Evolutionary conservation across 2,329 filamentous ascomycete species (phyloP), one percentile per base, ranked within the genome.

Genomic region (Ophiostoma sp.): DNA sequence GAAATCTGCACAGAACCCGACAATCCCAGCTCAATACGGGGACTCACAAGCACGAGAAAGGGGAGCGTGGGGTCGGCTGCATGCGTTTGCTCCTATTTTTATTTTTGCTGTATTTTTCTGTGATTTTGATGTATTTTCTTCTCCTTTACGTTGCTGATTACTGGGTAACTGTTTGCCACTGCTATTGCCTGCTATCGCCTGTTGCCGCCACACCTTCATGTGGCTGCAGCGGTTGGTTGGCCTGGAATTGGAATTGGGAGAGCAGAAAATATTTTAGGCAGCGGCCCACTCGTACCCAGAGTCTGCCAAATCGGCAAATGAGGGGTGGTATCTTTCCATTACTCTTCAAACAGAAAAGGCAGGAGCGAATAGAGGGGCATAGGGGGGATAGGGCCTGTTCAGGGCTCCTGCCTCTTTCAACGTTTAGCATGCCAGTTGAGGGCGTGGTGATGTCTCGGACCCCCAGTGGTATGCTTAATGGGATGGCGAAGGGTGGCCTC

Each of bases 361-460:
- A 57, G 52, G n/a, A 57, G 52, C 41, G 17, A 27, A 57, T 57
- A 17, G 52, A 57, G 52, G 52, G 52, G 52, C 52, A 31, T 7
- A 17, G 44, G 27, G 27, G 27, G 27, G 27, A 31, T 31, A 31
- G 48, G 52, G 15, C 17, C 44, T 44, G 4, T 17, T 44, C 44
- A 48, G 44, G 52, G 52, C 23, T 57, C 52, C 23, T 57, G 52
- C 52, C 52, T 27, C 52, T 57, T 23, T 27, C 23, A 48, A 20
- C 17, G 13, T 41, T 41, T 13, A 57, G 20, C 52, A 57, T 57
- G 23, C 52, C 52, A n/a, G 52, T 57, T 31, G 52, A 57, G 15
- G 52, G 52, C 52, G 52, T 57, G 52, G 52, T 13, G n/a, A 27
- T 57, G 52, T 57, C 52, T 31, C 52, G 11, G 52, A 57, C 52